Base-by-base conservation (phyloP, 2,329 filamentous ascomycete species). In the Aphanocladium album region DNA sequence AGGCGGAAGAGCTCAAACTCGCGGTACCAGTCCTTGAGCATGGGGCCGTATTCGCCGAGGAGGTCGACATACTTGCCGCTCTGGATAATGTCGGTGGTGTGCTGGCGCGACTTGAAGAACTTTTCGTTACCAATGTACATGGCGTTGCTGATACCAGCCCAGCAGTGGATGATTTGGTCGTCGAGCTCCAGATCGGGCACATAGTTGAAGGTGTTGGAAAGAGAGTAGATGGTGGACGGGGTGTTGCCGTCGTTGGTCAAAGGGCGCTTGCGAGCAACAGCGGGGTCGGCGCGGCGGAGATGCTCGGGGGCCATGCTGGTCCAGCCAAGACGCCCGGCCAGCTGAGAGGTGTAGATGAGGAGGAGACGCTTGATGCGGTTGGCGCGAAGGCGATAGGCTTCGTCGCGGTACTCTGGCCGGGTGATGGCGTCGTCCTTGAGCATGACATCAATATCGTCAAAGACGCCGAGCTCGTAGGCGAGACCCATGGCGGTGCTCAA, bases 401-500 rank as follows among this genome's bases (percentile, higher is more conserved):
- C 87, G 62, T 96, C 89, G 62, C 92, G 87, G 62, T 87, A 88
- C 69, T 88, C 84, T 4, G 84, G 84, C 35, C 84, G 79, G 17
- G 81, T 81, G 65, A 86, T 85, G 62, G 82, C 78, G 62, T 83
- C 78, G 55, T 84, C 78, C 62, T 81, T 82, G 60, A 88, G 74
- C 67, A 86, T 71, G 67, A 93, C 89, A 61, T 90, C 91, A 65
- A 93, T 91, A 62, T 93, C 87, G 66, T 98, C 95, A 67, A 98
- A 99, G 2, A 99, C 91, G 12, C 95, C 95, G 35, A 99, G 85
- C 73, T 99, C 95, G 66, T 96, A 96, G 0, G 90, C 91, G 41
- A 98, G 79, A 1, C 92, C 90, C 79, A 93, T 90, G 16, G 91
- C 92, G 41, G 92, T 96, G 69, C 91, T 96, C 33, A 98, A 82